Base-by-base conservation (phyloP, 225 moss, liverwort and hornwort species). In the Pseudoscleropodium purum region DNA sequence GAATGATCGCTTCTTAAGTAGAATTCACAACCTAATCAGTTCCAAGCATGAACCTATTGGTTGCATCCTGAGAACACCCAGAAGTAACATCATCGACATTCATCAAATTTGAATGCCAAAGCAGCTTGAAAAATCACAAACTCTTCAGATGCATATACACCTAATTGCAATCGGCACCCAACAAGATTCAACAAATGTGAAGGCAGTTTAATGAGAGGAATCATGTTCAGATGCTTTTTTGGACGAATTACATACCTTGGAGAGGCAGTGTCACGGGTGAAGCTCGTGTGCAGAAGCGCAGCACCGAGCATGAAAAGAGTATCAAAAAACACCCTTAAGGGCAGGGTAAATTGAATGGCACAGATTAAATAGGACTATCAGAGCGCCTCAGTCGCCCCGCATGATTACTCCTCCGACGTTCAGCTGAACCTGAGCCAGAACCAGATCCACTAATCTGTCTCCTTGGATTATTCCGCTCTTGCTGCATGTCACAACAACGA, bases 391-490 rank as follows among this genome's bases (percentile, higher is more conserved):
- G 37, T 12, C 93, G 91, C 69, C 88, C 81, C 56, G 18, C 61
- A 41, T 89, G 86, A 64, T 49, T 89, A 87, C 88, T 87, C 82
- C 87, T 92, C 87, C 93, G 90, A 90, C 92, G 93, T 79, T 93
- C 93, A 66, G 78, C 78, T 54, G 92, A 92, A 66, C 63, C 91
- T 59, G 91, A 77, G 25, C 88, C 88, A 75, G 92, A 93, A 11
- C 91, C 91, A 49, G 91, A 93, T 64, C 90, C 93, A 79, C 93
- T 92, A 67, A 79, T 41, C 79, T 90, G 90, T 79, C 93, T 90
- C 90, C 93, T 93, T 43, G 89, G 88, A 85, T 27, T 86, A 39
- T 43, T 13, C 51, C 65, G 75, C 78, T 87, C 90, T 78, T 31
- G 69, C 93, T 93, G 90, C 92, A 92, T 63, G 68, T 37, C 65